Base-by-base conservation (phyloP, 345 rosid species). In the Sisymbrium irio region DNA sequence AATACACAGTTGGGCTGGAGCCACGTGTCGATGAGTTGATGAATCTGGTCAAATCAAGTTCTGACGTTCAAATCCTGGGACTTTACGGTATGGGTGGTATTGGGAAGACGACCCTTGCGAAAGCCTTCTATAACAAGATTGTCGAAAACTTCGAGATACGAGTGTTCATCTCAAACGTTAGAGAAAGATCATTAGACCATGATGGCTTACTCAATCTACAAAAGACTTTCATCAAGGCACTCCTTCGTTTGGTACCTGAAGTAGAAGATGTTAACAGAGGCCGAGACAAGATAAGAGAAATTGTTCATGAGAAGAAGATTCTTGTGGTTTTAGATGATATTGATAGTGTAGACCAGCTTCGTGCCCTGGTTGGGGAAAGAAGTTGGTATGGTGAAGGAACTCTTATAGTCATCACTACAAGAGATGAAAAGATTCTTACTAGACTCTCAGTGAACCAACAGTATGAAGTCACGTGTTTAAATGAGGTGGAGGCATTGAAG, bases 271-370 rank as follows among this genome's bases (percentile, higher is more conserved):
- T 80, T 37, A 5, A 36, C 5, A 27, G 25, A 1, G 87, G 89
- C 32, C 68, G 36, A 6, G 3, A 3, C 0, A 10, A 10, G 35
- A 80, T 89, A 36, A 81, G 50, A 67, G 25, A 25, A 39, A 15
- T 17, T 17, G 47, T 76, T 39, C 14, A 0, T 3, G 88, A 77
- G 12, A 73, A 63, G 53, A 77, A 55, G 42, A 82, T 85, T 64
- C 62, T 86, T 22, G 69, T 78, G 15, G 87, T 89, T 57, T 76
- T 89, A 4, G 94, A 92, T 59, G 91, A 92, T 72, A 86, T 89
- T 41, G 83, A 82, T 50, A 25, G 82, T 7, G 4, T 45, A 33
- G 62, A 33, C 33, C 89, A 89, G 51, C 47, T 89, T 18, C 0
- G 79, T 18, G 89, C 80, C 10, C 33, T 92, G 7, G 73, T 79